Evolutionary conservation across 805 yeast genomes (phyloP).

Genomic region (Blastobotrys peoriensis): DNA sequence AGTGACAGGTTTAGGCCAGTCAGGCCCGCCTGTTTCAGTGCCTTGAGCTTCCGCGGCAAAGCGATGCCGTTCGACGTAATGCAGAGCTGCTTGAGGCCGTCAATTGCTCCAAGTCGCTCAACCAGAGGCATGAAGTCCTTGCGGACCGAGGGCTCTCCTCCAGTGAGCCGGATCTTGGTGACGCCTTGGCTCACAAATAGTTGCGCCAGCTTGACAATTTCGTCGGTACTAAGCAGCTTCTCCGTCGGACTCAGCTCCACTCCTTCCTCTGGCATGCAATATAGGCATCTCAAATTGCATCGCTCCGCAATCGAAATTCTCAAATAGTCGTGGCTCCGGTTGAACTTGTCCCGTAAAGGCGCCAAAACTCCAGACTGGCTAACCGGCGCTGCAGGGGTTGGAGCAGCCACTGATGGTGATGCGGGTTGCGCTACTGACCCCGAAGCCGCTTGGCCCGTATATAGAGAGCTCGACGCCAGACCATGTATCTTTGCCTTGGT

Average conservation of each 20-base stretch:
- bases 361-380: too few species aligned
- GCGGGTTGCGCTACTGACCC: too few species aligned
- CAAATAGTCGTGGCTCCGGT: constrained; percentile 43
- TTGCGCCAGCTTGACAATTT: constrained; percentile 38
- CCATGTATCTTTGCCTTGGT: too few species aligned
- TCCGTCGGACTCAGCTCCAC: constrained; percentile 41
- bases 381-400: too few species aligned
- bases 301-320: constrained; percentile 48
- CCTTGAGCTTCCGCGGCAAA: constrained; percentile 41
- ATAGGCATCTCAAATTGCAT: constrained; percentile 41
- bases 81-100: constrained; percentile 43
- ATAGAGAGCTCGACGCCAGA: too few species aligned
- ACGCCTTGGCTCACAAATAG: constrained; percentile 46
- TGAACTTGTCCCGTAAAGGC: constrained; percentile 39
- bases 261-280: constrained; percentile 56
- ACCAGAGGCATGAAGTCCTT: constrained; percentile 44
- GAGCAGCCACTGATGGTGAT: too few species aligned
- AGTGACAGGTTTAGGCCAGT: constrained; percentile 44
- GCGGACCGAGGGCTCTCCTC: constrained; percentile 53
- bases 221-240: constrained; percentile 38
- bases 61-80: constrained; percentile 50
- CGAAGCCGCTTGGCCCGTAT: too few species aligned
- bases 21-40: constrained; percentile 38
- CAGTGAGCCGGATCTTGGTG: constrained; percentile 46
- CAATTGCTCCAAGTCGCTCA: constrained; percentile 31